Conservation (phyloP, 352 stramenopile genomes). For the Globisporangium megalacanthum region DNA sequence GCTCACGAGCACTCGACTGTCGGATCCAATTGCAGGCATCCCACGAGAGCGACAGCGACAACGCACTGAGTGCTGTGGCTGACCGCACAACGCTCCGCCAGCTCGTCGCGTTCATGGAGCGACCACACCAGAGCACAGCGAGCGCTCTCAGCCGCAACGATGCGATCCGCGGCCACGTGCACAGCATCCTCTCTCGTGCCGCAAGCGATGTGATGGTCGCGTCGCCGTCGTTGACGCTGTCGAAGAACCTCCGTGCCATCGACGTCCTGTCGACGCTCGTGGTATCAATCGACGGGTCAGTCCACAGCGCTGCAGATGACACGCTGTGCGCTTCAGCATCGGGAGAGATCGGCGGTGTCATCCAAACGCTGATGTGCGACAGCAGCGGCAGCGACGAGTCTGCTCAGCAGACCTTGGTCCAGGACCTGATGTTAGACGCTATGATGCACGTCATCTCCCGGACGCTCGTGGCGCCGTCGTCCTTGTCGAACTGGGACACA, state of each 20-base stretch:
- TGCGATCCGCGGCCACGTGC: constrained; percentile 25
- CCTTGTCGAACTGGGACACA: constrained; percentile 40
- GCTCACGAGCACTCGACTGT: neutral
- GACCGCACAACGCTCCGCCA: constrained; percentile 62
- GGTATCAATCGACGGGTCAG: constrained; percentile 38
- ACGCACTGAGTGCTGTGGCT: constrained; percentile 47
- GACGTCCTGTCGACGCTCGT: constrained; percentile 51
- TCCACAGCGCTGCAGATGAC: neutral
- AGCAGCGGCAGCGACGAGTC: constrained; percentile 3
- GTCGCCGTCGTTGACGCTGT: constrained; percentile 37
- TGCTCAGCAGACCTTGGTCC: constrained; percentile 24
- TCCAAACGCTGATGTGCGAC: constrained; percentile 23
- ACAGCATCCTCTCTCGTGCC: constrained; percentile 63
- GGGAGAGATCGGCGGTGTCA: constrained; percentile 13
- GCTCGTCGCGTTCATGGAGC: constrained; percentile 47
- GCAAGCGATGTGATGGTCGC: constrained; percentile 31
- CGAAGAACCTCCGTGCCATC: constrained; percentile 39
- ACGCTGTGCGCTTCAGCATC: neutral
- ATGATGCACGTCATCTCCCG: constrained; percentile 75
- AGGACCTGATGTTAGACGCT: constrained; percentile 70
- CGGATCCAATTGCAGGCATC: constrained; percentile 9
- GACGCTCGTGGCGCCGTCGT: constrained; percentile 35
- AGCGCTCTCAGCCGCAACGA: neutral
- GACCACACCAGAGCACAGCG: constrained; percentile 2
- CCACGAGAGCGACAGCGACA: constrained; percentile 23